Conservation (phyloP, 75 land plant species). For the Cupressus sempervirens region DNA sequence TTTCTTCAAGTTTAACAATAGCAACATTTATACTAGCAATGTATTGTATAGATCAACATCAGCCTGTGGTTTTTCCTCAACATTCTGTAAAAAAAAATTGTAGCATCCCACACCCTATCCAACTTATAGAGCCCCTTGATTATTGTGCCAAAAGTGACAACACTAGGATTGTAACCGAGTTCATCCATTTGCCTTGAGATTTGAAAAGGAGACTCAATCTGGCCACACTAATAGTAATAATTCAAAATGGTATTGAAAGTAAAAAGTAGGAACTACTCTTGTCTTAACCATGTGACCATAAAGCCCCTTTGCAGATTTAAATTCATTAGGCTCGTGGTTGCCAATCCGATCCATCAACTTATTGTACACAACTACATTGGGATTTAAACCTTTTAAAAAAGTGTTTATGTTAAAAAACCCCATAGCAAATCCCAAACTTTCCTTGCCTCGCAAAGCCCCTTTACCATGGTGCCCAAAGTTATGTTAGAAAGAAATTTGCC, state of each 20-base stretch:
- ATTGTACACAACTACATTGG: slow-evolving; percentile 28
- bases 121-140: slow-evolving; percentile 21
- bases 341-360: slow-evolving; percentile 26
- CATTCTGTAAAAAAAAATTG: slow-evolving; percentile 8
- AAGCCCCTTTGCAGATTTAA: slow-evolving; percentile 13
- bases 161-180: slow-evolving; percentile 7
- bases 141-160: slow-evolving; percentile 10
- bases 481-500: slow-evolving; percentile 16
- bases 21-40: too few relatives aligned
- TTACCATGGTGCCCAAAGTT: slow-evolving; percentile 26
- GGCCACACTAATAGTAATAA: slow-evolving; percentile 24
- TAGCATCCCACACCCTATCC: slow-evolving; percentile 8
- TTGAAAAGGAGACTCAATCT: slow-evolving; percentile 25
- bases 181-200: slow-evolving; percentile 25
- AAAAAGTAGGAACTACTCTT: slow-evolving; percentile 18
- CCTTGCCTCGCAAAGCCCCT: slow-evolving; percentile 33
- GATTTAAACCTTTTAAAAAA: slow-evolving; percentile 16
- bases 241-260: slow-evolving; percentile 24
- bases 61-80: not conserved
- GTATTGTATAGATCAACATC: slow-evolving; percentile 19
- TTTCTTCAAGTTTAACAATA: too few relatives aligned
- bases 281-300: slow-evolving; percentile 23
- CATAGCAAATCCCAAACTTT: slow-evolving; percentile 17
- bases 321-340: slow-evolving; percentile 16
- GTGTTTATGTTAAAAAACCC: slow-evolving; percentile 20